Evolutionary conservation across 441 rosid genomes (phyloP), one percentile per base, ranked within the genome.

Genomic region (Omphalea diandra): DNA sequence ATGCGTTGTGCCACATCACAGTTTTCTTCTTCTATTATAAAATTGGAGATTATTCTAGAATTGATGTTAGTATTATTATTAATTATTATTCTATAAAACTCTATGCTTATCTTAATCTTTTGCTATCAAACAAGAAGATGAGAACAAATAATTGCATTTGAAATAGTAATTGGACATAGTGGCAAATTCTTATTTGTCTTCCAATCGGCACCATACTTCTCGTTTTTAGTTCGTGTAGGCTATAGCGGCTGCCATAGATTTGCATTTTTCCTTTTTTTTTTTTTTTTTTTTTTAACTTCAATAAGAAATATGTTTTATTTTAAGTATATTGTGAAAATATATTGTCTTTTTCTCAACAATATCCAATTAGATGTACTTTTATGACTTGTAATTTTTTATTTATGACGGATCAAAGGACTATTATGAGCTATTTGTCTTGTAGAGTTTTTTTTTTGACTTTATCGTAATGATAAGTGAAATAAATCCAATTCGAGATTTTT

Each of bases 131-230:
- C 76, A 60, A 68, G 24, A 65, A 36, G 64, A 69, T 62, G 46
- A 32, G 7, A 44, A 54, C 63, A 52, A 10, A 26, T 9, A 1
- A 57, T 61, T 35, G 29, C 43, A 26, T 71, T 60, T 33, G 1
- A 11, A n/a, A 20, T 67, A 65, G 43, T 15, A 24, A 1, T 52
- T n/a, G n/a, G n/a, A n/a, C n/a, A n/a, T n/a, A 55, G 20, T 72
- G 44, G 49, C 40, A 69, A 58, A 59, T 17, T 49, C 18, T 43
- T 61, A 66, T 14, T 63, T 36, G 7, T 11, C 43, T 68, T 70
- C 64, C 83, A 70, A 35, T 77, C 64, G 80, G 78, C 83, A 65
- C 26, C 40, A 61, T 44, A 55, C 63, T 74, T 71, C 52, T 41
- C 43, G 46, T 41, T 10, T n/a, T n/a, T 22, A 15, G n/a, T 53